Evolutionary conservation across 148 eudicot species (phyloP), one percentile per base, ranked within the genome.

Genomic region (Dysphania ambrosioides): DNA sequence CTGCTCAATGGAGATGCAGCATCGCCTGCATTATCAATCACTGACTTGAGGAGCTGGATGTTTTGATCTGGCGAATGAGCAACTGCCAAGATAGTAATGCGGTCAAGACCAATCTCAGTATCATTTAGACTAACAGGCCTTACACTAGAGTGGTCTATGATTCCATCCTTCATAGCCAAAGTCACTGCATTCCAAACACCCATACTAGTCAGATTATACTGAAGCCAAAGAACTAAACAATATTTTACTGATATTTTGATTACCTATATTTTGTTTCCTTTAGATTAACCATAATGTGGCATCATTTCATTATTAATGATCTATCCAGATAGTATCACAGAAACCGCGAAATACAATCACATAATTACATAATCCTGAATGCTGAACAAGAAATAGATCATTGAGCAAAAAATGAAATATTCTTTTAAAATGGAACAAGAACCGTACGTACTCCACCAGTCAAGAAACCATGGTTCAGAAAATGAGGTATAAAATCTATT

Each of bases 101-200:
- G 68, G 38, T 59, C 35, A 36, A 40, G 57, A 68, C 10, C 40
- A 21, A 58, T 15, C 4, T 34, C 56, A 31, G 72, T 29, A 21
- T 30, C 66, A 29, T 67, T 56, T 19, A 56, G 34, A 66, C 66
- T 31, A 41, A 66, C 13, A 16, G 68, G 23, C 77, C 51, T 64
- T 35, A 24, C 31, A 35, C 16, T 15, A 1, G 40, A 32, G 47
- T n/a, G n/a, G n/a, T 62, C 65, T 9, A 56, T 40, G 30, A 77
- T 58, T 57, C 88, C 88, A 74, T 85, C 85, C 77, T 74, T 85
- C 65, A 82, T 67, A 49, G 80, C 80, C 81, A 86, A 60, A 36
- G 76, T 77, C 72, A 68, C 89, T 86, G 84, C 74, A 68, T 61
- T 18, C 34, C 53, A 23, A 26, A 47, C 42, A n/a, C n/a, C 11